Evolutionary conservation across 2,329 filamentous ascomycete genomes (phyloP).

Genomic region (Celoporthe dispersa): DNA sequence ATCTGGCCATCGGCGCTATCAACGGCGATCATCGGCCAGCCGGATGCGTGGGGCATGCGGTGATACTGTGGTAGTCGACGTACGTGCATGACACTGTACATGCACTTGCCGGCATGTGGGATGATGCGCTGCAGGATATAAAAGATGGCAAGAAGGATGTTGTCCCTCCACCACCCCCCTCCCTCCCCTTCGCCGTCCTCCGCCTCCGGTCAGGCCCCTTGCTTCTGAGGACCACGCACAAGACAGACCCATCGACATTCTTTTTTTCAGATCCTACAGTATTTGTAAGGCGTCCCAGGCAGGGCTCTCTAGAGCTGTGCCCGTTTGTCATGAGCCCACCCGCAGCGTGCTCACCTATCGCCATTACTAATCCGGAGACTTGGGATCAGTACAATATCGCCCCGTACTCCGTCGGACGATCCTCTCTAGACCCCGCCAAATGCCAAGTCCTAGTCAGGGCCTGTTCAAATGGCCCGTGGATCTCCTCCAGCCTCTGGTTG

Average conservation of each 20-base stretch:
- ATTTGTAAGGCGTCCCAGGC: not conserved
- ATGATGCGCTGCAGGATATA: not conserved
- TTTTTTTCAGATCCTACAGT: not conserved
- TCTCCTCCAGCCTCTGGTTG: constrained; percentile 22
- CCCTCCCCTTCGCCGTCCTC: not conserved
- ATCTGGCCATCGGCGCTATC: not conserved
- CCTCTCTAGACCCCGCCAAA: constrained; percentile 18
- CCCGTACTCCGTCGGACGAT: not conserved
- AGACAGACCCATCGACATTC: not conserved
- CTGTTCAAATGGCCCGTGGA: constrained; percentile 22
- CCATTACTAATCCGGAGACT: constrained; percentile 18
- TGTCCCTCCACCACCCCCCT: not conserved
- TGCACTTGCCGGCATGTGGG: not conserved
- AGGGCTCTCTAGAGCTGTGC: not conserved
- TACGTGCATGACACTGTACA: not conserved
- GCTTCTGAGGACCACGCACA: not conserved
- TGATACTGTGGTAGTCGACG: not conserved
- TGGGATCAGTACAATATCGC: not conserved
- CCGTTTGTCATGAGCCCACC: not conserved
- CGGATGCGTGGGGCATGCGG: constrained; percentile 1
- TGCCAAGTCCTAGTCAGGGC: constrained; percentile 20
- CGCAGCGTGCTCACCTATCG: not conserved
- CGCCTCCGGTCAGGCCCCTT: not conserved
- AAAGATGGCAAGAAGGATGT: not conserved
- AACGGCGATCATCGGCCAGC: not conserved